Percentiles rank a stretch among this genome's conserved stretches.
Conservation (phyloP, 768 basidiomycete species). For the Auriscalpium vulgare region DNA sequence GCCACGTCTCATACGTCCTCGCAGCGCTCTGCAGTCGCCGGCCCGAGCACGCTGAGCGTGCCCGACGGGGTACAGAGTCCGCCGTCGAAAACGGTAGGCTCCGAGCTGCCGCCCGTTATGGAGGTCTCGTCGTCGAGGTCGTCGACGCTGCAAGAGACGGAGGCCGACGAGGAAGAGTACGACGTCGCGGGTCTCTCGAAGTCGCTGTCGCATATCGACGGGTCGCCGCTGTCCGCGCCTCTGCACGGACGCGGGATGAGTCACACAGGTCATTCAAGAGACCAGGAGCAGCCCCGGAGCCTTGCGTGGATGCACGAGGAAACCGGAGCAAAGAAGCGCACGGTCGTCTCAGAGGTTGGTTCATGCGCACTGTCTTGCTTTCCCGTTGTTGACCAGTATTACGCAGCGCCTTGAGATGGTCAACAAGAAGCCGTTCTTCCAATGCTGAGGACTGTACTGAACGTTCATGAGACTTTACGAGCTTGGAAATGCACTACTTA, state of each 20-base stretch:
- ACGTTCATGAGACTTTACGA: too few species aligned
- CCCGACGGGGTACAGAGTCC: neutral
- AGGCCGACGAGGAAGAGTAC: conserved; percentile 36
- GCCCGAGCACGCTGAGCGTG: neutral
- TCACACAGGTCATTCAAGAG: conserved; percentile 12
- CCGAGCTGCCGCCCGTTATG: conserved; percentile 12
- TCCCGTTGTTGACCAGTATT: neutral
- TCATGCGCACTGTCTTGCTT: conserved; percentile 13
- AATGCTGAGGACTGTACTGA: conserved; percentile 38
- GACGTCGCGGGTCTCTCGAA: conserved; percentile 75
- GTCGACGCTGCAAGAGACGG: conserved; percentile 1
- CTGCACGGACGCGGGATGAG: conserved; percentile 29
- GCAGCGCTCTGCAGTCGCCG: conserved; percentile 1
- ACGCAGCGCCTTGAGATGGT: conserved; percentile 67
- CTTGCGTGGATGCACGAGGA: conserved; percentile 40
- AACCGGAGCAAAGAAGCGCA: conserved; percentile 37
- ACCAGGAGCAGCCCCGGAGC: conserved; percentile 24
- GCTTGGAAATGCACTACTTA: too few species aligned
- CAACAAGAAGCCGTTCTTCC: conserved; percentile 58
- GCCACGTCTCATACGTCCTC: conserved; percentile 6
- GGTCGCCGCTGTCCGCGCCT: conserved; percentile 25
- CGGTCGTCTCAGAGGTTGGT: conserved; percentile 64
- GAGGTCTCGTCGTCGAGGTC: conserved; percentile 10
- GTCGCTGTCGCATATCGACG: conserved; percentile 65
- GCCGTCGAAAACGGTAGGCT: conserved; percentile 6